These are phyloP conservation scores for Fusarium lateritium DNA, from an alignment of 2,329 filamentous ascomycete species.

Conservation along the genomic window DNA sequence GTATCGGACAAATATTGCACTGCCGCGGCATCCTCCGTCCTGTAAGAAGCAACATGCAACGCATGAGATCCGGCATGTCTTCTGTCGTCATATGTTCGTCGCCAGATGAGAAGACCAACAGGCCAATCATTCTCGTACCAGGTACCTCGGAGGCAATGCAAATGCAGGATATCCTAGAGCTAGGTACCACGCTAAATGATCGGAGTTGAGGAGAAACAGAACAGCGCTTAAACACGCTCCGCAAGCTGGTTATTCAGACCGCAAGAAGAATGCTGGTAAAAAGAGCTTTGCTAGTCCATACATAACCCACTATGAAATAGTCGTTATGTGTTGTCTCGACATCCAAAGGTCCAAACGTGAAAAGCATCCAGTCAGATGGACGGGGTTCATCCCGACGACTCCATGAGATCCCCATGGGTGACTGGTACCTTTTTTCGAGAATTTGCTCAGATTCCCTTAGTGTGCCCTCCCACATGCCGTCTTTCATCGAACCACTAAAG, in stretches of 20 bases:
- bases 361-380: constrained; percentile 6
- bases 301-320: not conserved
- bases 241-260: not conserved
- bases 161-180: not conserved
- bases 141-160: constrained; percentile 6
- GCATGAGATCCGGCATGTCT: constrained; percentile 27
- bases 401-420: no score
- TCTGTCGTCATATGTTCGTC: constrained; percentile 30
- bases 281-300: constrained; percentile 16
- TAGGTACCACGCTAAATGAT: constrained; percentile 6
- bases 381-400: not conserved
- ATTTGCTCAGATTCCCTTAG: not conserved
- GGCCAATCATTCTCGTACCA: constrained; percentile 12
- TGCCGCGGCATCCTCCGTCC: constrained; percentile 38
- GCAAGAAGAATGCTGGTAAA: constrained; percentile 23
- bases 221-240: constrained; percentile 4
- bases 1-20: constrained; percentile 32
- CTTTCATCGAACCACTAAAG: constrained; percentile 8
- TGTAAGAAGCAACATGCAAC: constrained; percentile 8
- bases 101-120: constrained; percentile 16
- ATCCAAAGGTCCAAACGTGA: constrained; percentile 7
- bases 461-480: constrained; percentile 21
- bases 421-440: not conserved
- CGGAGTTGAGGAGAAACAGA: constrained; percentile 6
- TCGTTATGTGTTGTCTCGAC: constrained; percentile 15